Percentiles rank a stretch among this genome's conserved stretches.
These are phyloP conservation scores for Mycena filopes DNA, from an alignment of 768 basidiomycete genomes.

Conservation along the genomic window DNA sequence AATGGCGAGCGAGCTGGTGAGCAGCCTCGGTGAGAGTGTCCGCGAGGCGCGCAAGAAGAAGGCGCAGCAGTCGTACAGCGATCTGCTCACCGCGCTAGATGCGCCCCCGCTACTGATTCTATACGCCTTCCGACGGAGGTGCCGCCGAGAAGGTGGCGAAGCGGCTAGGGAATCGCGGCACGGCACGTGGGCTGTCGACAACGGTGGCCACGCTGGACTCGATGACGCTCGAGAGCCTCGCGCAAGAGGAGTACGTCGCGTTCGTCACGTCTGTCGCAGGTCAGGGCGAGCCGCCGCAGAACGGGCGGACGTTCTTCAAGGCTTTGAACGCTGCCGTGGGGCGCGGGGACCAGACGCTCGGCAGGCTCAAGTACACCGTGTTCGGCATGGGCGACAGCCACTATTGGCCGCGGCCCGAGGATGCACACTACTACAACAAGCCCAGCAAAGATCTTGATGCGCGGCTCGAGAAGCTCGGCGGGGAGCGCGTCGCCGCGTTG, in stretches of 20 bases:
- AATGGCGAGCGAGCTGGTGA: slow-evolving; percentile 84
- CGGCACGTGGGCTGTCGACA: slow-evolving; percentile 83
- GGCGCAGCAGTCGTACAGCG: slow-evolving; percentile 86
- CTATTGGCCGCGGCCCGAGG: slow-evolving; percentile 98
- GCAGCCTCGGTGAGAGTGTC: slow-evolving; percentile 85
- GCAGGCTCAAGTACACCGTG: slow-evolving; percentile 80
- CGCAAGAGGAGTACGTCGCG: slow-evolving; percentile 79
- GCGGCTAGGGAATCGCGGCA: slow-evolving; percentile 82
- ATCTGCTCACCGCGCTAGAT: slow-evolving; percentile 84
- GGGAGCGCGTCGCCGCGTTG: slow-evolving; percentile 74
- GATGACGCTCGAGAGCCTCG: slow-evolving; percentile 77
- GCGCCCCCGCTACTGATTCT: slow-evolving; percentile 89
- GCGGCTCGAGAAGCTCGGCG: slow-evolving; percentile 83
- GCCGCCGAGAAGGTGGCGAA: slow-evolving; percentile 97
- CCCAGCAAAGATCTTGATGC: slow-evolving; percentile 90
- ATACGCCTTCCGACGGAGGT: slow-evolving; percentile 96
- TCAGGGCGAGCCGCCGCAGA: slow-evolving; percentile 98
- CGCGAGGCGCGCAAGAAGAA: slow-evolving; percentile 84
- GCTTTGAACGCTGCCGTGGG: slow-evolving; percentile 74
- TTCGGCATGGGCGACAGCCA: slow-evolving; percentile 98
- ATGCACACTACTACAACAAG: slow-evolving; percentile 99
- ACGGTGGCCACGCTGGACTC: slow-evolving; percentile 85
- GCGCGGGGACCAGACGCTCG: slow-evolving; percentile 67
- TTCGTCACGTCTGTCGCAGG: slow-evolving; percentile 95
- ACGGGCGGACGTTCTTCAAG: slow-evolving; percentile 92